Evolutionary conservation across 495 filamentous ascomycete genomes (phyloP), one percentile per base, ranked within the genome.

Genomic region (Hypoxylon subgilvum): DNA sequence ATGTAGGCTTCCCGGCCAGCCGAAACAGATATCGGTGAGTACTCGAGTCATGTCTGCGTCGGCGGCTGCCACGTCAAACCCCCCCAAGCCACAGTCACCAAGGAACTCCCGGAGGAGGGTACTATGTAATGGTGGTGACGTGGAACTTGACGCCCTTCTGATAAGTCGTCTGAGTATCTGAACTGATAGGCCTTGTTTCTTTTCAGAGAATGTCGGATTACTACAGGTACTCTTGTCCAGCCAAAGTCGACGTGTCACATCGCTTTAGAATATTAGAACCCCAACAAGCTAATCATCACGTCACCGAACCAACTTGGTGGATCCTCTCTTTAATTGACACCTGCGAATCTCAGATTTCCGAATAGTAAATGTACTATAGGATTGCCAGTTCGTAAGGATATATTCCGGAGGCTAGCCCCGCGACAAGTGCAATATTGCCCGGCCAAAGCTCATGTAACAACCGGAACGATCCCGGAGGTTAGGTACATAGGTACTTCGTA

Each of bases 1-100:
- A 12, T 27, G 32, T 23, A 12, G 18, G 32, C 13, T 34, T 28
- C 42, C 51, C 54, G 61, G 49, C 41, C 50, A 47, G 43, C 54
- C 6, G 40, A 59, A 64, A 54, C 21, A 34, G 54, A 40, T 47
- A 34, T 58, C 54, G 61, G 61, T 64, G 55, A 55, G 43, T 16
- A 13, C 17, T 53, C 36, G 42, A 25, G n/a, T 13, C 4, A 14
- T 34, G 41, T 50, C 41, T 42, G 39, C 41, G 42, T 60, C 43
- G 41, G 42, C 36, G 27, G 42, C 47, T 49, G 53, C 60, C 60
- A 57, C 53, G 60, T 54, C 35, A 21, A 52, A 12, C 35, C 35
- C 25, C 41, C 21, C 57, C 28, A 63, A 58, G 48, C 60, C 45
- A 52, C 42, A 50, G 9, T 48, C 34, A 32, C 30, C 36, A 57